Conservation (phyloP, 2,329 filamentous ascomycete species). For the Helotiales sp. region DNA sequence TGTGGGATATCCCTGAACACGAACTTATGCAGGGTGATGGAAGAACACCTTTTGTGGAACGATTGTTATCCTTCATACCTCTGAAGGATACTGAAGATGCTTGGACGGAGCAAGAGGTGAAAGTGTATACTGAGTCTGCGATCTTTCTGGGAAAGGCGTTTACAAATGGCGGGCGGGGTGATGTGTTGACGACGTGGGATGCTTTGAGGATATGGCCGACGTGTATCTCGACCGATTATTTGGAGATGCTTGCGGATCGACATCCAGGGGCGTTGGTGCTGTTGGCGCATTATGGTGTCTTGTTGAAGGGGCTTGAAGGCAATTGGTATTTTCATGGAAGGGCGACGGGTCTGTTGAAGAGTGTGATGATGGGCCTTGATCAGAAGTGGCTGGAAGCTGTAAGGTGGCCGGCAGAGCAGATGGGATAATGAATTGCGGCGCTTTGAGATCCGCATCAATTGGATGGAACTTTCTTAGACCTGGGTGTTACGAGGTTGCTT, state of each 20-base stretch:
- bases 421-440: not conserved
- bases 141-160: not conserved
- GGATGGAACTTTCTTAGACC: not conserved
- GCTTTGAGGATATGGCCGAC: constrained; percentile 38
- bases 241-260: constrained; percentile 33
- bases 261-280: constrained; percentile 39
- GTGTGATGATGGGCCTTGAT: not conserved
- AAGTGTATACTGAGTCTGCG: constrained; percentile 30
- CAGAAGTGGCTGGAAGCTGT: not conserved
- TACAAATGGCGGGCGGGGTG: not conserved
- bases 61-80: constrained; percentile 3
- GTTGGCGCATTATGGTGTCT: constrained; percentile 39
- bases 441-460: not conserved
- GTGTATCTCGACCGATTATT: constrained; percentile 35
- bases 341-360: not conserved
- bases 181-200: constrained; percentile 29
- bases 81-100: not conserved
- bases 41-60: not conserved
- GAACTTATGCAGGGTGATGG: not conserved
- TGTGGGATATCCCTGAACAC: constrained; percentile 1
- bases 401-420: not conserved
- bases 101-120: not conserved
- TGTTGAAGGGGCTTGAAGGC: constrained; percentile 36
- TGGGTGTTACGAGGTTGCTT: no score
- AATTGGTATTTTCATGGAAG: not conserved